These are phyloP conservation scores for Cenchrus purpureus DNA, from an alignment of 176 grass and related monocot species.

Conservation along the genomic window DNA sequence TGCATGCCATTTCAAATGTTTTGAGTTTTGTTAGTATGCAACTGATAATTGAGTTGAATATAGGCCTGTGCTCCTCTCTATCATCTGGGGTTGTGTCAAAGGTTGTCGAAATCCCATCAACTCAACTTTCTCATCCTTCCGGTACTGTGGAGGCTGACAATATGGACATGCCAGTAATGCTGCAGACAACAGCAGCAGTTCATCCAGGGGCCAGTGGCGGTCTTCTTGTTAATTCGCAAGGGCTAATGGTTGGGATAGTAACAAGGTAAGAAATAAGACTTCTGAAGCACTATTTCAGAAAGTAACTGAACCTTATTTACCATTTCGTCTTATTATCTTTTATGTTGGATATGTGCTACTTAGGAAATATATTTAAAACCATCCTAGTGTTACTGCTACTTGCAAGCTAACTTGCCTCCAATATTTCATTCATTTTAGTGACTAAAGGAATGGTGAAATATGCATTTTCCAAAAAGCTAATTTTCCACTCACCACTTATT, in stretches of 20 bases:
- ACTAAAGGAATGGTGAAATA: background rate
- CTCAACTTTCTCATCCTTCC: constrained; percentile 42
- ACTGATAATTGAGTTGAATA: constrained; percentile 34
- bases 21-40: too few relatives aligned
- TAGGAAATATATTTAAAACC: background rate
- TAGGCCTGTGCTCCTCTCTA: constrained; percentile 74
- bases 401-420: background rate
- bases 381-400: constrained; percentile 8
- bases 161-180: constrained; percentile 69
- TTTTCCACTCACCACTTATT: background rate
- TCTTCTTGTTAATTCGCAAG: constrained; percentile 74
- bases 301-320: background rate
- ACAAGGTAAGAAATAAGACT: constrained; percentile 68
- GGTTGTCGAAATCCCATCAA: constrained; percentile 54
- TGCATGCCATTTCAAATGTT: constrained; percentile 20
- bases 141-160: constrained; percentile 38
- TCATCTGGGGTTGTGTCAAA: constrained; percentile 85
- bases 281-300: background rate
- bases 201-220: constrained; percentile 94
- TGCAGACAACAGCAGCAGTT: constrained; percentile 95
- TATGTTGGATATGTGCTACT: constrained; percentile 21
- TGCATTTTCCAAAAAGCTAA: constrained; percentile 1
- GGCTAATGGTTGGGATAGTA: constrained; percentile 81
- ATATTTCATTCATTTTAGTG: constrained; percentile 23
- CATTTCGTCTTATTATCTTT: background rate